These are phyloP conservation scores for Pseudogymnoascus sp. DNA, from an alignment of 2,329 filamentous ascomycete genomes.

Conservation along the genomic window DNA sequence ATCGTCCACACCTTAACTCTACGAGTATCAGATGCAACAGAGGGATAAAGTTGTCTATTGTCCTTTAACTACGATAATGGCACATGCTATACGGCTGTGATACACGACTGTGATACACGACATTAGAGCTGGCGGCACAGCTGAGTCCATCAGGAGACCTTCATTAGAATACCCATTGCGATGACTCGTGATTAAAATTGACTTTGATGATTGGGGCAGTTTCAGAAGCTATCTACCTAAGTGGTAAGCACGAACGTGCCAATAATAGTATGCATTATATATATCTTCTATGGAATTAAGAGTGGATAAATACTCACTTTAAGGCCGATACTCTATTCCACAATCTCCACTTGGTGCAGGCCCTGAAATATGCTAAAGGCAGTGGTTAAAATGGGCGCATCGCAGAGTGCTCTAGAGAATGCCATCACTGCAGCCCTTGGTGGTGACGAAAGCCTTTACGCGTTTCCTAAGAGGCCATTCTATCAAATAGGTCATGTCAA, in stretches of 20 bases:
- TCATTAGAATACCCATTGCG: neutral
- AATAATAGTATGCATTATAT: neutral
- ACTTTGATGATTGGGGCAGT: neutral
- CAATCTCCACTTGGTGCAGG: neutral
- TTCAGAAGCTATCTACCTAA: neutral
- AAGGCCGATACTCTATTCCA: neutral
- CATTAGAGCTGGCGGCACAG: neutral
- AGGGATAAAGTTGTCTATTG: neutral
- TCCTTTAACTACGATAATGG: neutral
- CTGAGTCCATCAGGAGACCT: neutral
- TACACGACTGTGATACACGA: neutral
- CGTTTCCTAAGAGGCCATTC: conserved; percentile 18
- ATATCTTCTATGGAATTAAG: neutral
- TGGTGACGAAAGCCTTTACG: conserved; percentile 16
- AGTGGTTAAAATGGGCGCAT: neutral
- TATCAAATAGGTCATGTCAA: conserved; percentile 18
- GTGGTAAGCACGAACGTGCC: neutral
- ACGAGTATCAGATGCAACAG: neutral
- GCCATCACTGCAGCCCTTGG: conserved; percentile 13
- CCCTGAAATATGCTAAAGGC: neutral
- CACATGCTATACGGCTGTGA: neutral
- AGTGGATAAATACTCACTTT: neutral
- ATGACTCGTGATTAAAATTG: neutral
- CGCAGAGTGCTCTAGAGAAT: neutral
- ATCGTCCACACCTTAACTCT: neutral